These are phyloP conservation scores for Neofusicoccum ribis DNA, from an alignment of 2,329 filamentous ascomycete genomes.

Conservation along the genomic window DNA sequence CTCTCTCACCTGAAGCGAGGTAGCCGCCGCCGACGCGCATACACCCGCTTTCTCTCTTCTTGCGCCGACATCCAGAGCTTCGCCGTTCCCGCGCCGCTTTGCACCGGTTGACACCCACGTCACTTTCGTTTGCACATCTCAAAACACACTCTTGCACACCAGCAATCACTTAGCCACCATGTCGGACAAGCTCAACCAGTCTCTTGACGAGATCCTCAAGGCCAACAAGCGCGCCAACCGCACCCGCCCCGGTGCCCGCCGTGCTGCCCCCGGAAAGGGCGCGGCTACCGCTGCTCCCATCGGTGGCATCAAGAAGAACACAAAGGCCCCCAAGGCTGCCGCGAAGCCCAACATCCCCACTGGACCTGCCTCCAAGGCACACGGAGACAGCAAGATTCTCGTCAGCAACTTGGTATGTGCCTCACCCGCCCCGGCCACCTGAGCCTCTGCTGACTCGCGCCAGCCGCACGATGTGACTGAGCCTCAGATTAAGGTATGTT, in stretches of 20 bases:
- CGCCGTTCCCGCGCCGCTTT: not conserved
- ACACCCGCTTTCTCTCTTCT: not conserved
- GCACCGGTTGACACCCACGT: conserved; percentile 4
- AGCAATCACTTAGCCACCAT: conserved; percentile 39
- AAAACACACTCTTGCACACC: conserved; percentile 20
- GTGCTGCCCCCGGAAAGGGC: conserved; percentile 50
- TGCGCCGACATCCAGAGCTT: not conserved
- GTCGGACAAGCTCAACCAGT: conserved; percentile 95
- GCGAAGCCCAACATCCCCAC: conserved; percentile 62
- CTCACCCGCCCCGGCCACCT: not conserved
- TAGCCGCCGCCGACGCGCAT: conserved; percentile 8
- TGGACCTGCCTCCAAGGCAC: conserved; percentile 59
- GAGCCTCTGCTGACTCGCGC: conserved; percentile 48
- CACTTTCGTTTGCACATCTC: conserved; percentile 20
- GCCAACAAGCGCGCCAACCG: conserved; percentile 62
- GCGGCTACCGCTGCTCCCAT: conserved; percentile 67
- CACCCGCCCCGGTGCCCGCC: conserved; percentile 50
- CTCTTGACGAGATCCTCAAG: conserved; percentile 95
- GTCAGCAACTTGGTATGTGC: conserved; percentile 93
- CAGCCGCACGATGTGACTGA: conserved; percentile 96
- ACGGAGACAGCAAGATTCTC: conserved; percentile 89
- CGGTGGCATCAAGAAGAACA: conserved; percentile 82
- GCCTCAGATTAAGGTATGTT: conserved; percentile 99
- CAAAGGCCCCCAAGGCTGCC: conserved; percentile 59
- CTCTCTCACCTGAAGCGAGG: not conserved